Evolutionary conservation across 2,329 filamentous ascomycete genomes (phyloP).

Genomic region (Didymella glomerata): DNA sequence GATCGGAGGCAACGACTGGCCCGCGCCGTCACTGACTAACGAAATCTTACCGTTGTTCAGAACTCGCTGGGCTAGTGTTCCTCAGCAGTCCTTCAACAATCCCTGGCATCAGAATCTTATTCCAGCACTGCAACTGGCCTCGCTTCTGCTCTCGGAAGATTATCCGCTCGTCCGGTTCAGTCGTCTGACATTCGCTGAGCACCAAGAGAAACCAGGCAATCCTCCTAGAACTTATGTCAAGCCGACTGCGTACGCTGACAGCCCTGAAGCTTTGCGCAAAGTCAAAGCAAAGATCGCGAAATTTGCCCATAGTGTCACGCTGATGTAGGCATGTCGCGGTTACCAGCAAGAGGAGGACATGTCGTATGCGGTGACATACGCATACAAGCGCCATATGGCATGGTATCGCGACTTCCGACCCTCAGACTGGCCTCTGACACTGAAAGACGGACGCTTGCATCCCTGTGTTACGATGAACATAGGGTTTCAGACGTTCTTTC

Average conservation of each 20-base stretch:
- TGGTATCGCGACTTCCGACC: not conserved
- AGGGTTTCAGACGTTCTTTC: not conserved
- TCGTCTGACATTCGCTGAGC: not conserved
- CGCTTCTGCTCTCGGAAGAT: not conserved
- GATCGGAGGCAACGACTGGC: not conserved
- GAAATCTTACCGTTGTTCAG: not conserved
- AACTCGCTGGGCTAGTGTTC: not conserved
- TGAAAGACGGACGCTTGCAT: not conserved
- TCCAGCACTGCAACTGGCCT: not conserved
- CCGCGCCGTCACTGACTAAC: not conserved
- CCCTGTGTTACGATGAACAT: not conserved
- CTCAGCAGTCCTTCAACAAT: not conserved
- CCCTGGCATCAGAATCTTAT: not conserved
- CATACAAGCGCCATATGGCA: not conserved
- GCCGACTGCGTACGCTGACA: not conserved
- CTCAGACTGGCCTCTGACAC: not conserved
- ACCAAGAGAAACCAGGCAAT: not conserved
- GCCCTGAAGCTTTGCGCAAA: not conserved
- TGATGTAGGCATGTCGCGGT: not conserved
- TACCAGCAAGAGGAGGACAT: not conserved
- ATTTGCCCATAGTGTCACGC: not conserved
- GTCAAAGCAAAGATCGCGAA: not conserved
- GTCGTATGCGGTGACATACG: not conserved
- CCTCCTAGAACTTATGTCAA: not conserved
- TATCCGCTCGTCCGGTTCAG: not conserved